Base-by-base conservation (phyloP, 164 flowering plant genomes). In the Houttuynia cordata region DNA sequence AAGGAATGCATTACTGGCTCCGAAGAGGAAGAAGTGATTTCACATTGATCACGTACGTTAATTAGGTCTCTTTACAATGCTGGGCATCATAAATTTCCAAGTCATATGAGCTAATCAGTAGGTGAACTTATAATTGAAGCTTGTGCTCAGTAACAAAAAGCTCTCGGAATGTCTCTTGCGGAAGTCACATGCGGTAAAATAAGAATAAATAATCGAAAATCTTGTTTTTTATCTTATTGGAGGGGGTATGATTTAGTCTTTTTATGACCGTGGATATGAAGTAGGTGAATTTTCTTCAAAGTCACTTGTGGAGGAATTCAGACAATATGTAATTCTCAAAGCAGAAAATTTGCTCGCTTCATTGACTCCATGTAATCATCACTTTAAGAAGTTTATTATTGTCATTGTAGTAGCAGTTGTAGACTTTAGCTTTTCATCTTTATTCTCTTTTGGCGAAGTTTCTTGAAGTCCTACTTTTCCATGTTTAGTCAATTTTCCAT, bases 311-410 rank as follows among this genome's bases (percentile, higher is more conserved):
- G 49, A 39, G 19, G 30, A 18, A 37, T 47, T 1, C 22, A 10
- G 34, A 1, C n/a, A 23, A 24, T 14, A 62, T 37, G 42, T 53
- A 45, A 63, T 34, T 53, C 49, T 30, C 23, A 10, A 61, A 24
- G 84, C 75, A 68, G 83, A 68, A 83, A 81, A 86, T 81, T 83
- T 78, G 68, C 74, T 78, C 41, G 70, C 85, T 81, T 86, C 91
- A 81, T 68, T 59, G 68, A 67, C 79, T 71, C 41, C 60, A 37
- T 58, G 55, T 45, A 17, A 45, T 45, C 49, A 45, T 45, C 12
- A 17, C 17, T 12, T 45, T n/a, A n/a, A n/a, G 2, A 45, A 45
- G 17, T 45, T 45, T 24, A 17, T 51, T 58, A 23, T 62, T 59
- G 57, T 45, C 49, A 45, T 45, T 45, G 49, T 45, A 14, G 49